A percentile compares a stretch with the other conserved stretches of the same genome.
Evolutionary conservation across 2,329 filamentous ascomycete genomes (phyloP).

Genomic region (Pezizomycotina sp.): DNA sequence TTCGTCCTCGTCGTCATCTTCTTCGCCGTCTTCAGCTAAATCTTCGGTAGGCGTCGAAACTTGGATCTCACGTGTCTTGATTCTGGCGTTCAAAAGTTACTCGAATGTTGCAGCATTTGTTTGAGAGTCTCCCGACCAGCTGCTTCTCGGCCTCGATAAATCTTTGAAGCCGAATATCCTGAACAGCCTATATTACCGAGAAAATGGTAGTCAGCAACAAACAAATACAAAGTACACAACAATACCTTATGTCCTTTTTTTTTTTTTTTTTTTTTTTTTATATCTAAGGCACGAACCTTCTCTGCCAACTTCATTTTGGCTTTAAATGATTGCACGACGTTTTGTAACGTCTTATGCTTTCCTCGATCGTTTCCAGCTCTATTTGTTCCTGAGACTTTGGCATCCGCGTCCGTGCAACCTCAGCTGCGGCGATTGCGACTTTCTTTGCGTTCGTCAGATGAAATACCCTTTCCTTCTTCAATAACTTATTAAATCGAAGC

Average conservation of each 20-base stretch:
- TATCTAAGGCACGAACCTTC: conserved; percentile 5
- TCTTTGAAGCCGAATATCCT: conserved; percentile 28
- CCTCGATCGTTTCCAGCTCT: conserved; percentile 55
- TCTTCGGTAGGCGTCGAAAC: conserved; percentile 25
- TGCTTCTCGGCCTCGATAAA: conserved; percentile 34
- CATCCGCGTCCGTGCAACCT: conserved; percentile 57
- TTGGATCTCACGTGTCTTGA: conserved; percentile 26
- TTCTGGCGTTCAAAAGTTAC: conserved; percentile 35
- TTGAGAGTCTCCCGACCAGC: conserved; percentile 36
- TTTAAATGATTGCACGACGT: conserved; percentile 37
- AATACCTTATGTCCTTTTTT: too few relatives aligned
- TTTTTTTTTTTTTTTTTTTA: too few relatives aligned
- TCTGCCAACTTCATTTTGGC: conserved; percentile 17
- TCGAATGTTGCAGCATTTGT: conserved; percentile 37
- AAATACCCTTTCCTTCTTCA: conserved; percentile 60
- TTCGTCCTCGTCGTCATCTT: conserved; percentile 31
- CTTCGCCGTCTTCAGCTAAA: conserved; percentile 33
- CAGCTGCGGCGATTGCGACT: conserved; percentile 35
- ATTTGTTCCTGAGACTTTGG: conserved; percentile 67
- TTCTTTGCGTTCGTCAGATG: conserved; percentile 49
- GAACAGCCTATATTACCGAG: conserved; percentile 10
- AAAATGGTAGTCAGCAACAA: not conserved
- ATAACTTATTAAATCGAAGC: conserved; percentile 60
- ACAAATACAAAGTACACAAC: not conserved
- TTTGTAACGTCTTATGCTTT: conserved; percentile 54